Evolutionary conservation across 164 flowering plant genomes (phyloP), one percentile per base, ranked within the genome.

Genomic region (Magnolia sinica): DNA sequence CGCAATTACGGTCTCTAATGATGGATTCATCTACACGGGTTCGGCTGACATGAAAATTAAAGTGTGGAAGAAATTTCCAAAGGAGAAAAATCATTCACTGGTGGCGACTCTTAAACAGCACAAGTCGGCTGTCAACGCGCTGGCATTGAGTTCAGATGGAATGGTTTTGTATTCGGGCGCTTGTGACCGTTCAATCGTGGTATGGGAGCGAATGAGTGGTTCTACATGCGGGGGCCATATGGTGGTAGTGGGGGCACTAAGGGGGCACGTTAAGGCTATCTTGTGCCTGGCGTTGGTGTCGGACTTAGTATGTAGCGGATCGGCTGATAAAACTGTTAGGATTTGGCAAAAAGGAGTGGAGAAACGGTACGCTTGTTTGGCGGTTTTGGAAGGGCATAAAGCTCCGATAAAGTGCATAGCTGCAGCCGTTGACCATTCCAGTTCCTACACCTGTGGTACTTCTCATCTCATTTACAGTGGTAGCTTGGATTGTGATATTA

Each of bases 1-100:
- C 71, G 93, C 96, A 3, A 66, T 95, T 18, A 87, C 84, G 59
- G 22, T 86, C 37, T 90, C 98, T 7, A 55, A 52, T 1, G 87
- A 89, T 37, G 97, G 95, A 11, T 74, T 79, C 78, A 80, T 93
- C 66, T 92, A 88, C 81, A 95, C 97, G 0, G 99, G 95, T n/a
- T 95, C 99, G 45, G 92, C 99, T 10, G 99, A 95, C 73, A 88
- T 80, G 72, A 91, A 77, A 69, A 91, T 95, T 74, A 95, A 92
- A 83, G 89, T 91, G 16, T 95, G 99, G 99, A 88, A 71, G 72
- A 87, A 81, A 75, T n/a, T 24, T 11, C 19, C 71, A 4, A 90
- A 82, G 16, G 88, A 86, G 19, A 88, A 84, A 77, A 87, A 82
- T 71, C 95, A 90, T 72, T 76, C 81, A 3, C 73, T 91, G 1